Evolutionary conservation across 257 asterid species (phyloP), one percentile per base, ranked within the genome.

Genomic region (Avicennia marina): DNA sequence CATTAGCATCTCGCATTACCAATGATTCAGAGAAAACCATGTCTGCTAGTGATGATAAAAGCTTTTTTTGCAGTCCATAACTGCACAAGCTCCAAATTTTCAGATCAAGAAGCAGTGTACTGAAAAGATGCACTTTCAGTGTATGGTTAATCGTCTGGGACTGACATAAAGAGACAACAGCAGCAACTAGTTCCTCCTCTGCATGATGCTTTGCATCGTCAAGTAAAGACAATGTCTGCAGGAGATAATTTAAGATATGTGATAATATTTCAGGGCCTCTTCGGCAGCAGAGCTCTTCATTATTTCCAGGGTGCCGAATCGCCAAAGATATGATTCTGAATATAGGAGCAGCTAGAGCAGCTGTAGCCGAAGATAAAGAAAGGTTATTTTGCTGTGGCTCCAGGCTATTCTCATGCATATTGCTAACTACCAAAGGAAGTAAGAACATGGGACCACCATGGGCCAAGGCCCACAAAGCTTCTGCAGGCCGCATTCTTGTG

Each of bases 241-340:
- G 87, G 65, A 91, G 95, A 75, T 91, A 88, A 71, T 78, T 80
- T 62, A 91, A 81, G 63, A 91, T 87, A 73, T 94, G 77, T 0
- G 98, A 86, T 76, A 91, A 70, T 69, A 91, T 82, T 75, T 91
- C 96, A 75, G 98, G 96, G 73, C 96, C 98, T 70, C 90, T 85
- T 73, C 83, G 75, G 48, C 83, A 89, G 64, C 84, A 78, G 57
- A 91, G 68, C 81, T 91, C 98, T 71, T 91, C 95, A 79, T 88
- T 83, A 59, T 91, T 91, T 58, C 95, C 97, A 59, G 97, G 90
- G 72, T 78, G 84, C 72, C 65, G 83, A 69, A 85, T 76, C 69
- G 98, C 95, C 78, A 82, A 78, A 69, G 98, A 78, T 62, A 88
- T 88, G 58, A 91, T 86, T 84, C 97, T 72, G 78, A 91, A 81